Base-by-base conservation (phyloP, 352 stramenopile genomes). In the Phytopythium vexans region DNA sequence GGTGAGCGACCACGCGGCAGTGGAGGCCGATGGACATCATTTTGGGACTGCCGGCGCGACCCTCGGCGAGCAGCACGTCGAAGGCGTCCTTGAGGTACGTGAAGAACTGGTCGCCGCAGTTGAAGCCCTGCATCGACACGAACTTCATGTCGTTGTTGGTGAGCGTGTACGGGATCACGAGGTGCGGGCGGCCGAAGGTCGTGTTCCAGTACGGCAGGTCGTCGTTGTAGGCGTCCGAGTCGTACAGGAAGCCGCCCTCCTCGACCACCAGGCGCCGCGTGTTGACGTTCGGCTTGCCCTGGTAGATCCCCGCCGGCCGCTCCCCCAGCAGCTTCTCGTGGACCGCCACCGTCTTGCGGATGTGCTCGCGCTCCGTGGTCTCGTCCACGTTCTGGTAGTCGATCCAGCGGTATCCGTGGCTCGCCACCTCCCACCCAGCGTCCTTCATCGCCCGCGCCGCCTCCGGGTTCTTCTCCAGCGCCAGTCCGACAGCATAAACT, bases 111-210 rank as follows among this genome's bases (percentile, higher is more conserved):
- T 96, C 80, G 49, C 88, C 88, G 34, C 75, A 88, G 47, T 94
- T 96, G 71, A 97, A 98, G 52, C 94, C 92, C 64, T 95, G 89
- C 40, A 86, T 64, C 12, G 85, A 89, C 8, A 94, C 89, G 66
- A 98, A 98, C 67, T 95, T 87, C 94, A 98, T 98, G 67, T 98
- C 94, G 73, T 98, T 98, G 59, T 97, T 97, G 52, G 83, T 94
- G 33, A 98, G 69, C 39, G 93, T 98, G 75, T 98, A 98, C 3
- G 94, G 94, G 58, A 98, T 97, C 4, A 98, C 80, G n/a, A 98
- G 68, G 64, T 98, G 95, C 35, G 92, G 89, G 31, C 83, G 72
- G 6, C 82, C 86, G 61, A 92, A 92, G 40, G 95, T 84, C 49
- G 70, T 77, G 56, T 82, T 97, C 92, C 94, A 98, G 77, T 97